These are phyloP conservation scores for Helotiales sp. DNA, from an alignment of 2,329 filamentous ascomycete genomes.

Conservation along the genomic window DNA sequence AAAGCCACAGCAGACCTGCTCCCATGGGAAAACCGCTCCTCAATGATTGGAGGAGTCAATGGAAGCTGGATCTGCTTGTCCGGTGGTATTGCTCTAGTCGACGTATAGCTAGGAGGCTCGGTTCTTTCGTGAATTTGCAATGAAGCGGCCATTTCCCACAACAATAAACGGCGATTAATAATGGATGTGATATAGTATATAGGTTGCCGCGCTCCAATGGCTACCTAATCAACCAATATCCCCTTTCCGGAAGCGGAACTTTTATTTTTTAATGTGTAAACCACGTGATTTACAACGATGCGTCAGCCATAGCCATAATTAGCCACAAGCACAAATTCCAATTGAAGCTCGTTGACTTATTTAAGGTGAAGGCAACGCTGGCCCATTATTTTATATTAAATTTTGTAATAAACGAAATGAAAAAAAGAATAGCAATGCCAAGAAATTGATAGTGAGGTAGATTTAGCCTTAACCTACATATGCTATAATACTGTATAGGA, in stretches of 20 bases:
- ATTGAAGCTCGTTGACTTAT: too few species aligned
- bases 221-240: neutral
- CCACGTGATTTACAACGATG: neutral
- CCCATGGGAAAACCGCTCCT: conserved; percentile 5
- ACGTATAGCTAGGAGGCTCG: conserved; percentile 5
- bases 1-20: conserved; percentile 15
- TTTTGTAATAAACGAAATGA: too few species aligned
- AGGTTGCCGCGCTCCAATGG: neutral
- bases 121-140: conserved; percentile 14
- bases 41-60: conserved; percentile 9
- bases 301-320: neutral
- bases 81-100: conserved; percentile 13
- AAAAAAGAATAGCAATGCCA: too few species aligned
- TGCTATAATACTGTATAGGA: too few species aligned
- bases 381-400: too few species aligned
- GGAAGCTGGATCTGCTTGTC: conserved; percentile 18
- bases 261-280: neutral
- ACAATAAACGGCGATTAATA: conserved; percentile 11
- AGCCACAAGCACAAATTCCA: too few species aligned
- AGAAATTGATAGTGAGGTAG: too few species aligned
- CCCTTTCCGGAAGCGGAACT: neutral
- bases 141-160: conserved; percentile 12
- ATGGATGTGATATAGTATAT: neutral
- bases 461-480: too few species aligned
- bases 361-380: too few species aligned